Evolutionary conservation across 2,329 filamentous ascomycete genomes (phyloP).

Genomic region (Fusarium sp.): DNA sequence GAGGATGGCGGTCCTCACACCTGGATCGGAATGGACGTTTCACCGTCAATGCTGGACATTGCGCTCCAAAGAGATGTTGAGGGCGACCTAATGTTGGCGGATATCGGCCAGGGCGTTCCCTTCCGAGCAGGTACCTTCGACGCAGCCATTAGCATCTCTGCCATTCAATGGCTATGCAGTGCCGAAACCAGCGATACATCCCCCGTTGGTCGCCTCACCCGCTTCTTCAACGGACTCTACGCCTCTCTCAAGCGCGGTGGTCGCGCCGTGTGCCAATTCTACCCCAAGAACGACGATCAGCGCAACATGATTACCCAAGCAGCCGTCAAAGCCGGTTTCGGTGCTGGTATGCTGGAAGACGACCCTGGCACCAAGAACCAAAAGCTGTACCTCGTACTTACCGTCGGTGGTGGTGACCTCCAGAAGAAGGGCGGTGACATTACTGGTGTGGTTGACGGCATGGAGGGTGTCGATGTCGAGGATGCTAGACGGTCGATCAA

Average conservation of each 20-base stretch:
- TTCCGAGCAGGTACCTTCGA: constrained; percentile 95
- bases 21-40: constrained; percentile 98
- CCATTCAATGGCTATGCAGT: constrained; percentile 99
- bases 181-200: constrained; percentile 89
- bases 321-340: constrained; percentile 93
- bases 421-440: constrained; percentile 78
- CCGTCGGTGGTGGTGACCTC: constrained; percentile 75
- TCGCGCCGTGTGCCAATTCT: constrained; percentile 95
- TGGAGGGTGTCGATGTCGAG: constrained; percentile 88
- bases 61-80: constrained; percentile 92
- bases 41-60: constrained; percentile 94
- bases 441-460: constrained; percentile 86
- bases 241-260: constrained; percentile 85
- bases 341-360: constrained; percentile 93
- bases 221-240: constrained; percentile 96
- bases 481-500: constrained; percentile 71
- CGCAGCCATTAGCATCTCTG: constrained; percentile 92
- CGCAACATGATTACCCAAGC: constrained; percentile 91
- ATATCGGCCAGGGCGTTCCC: constrained; percentile 95
- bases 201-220: constrained; percentile 78
- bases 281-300: constrained; percentile 94
- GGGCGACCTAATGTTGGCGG: constrained; percentile 91
- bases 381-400: constrained; percentile 96
- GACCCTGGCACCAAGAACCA: constrained; percentile 96
- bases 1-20: constrained; percentile 86